A percentile compares a stretch with the other conserved stretches of the same genome.
Conservation (phyloP, 208 protist genomes). For the Acanthamoeba quina region DNA sequence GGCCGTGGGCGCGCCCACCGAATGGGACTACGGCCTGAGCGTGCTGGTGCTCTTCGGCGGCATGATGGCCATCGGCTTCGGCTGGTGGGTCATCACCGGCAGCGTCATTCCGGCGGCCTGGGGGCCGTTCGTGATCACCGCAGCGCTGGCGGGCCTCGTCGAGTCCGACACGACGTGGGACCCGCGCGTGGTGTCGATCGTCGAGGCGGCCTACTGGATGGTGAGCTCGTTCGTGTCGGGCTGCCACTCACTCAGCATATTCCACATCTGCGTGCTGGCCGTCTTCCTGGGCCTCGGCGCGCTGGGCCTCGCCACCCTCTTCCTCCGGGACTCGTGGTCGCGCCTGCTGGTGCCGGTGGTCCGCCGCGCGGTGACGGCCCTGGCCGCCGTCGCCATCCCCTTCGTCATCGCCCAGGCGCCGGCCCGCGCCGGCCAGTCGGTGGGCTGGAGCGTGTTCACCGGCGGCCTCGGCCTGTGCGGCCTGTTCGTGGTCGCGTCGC, state of each 20-base stretch:
- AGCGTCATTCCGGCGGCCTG: background rate
- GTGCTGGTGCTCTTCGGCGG: constrained; percentile 21
- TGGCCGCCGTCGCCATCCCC: background rate
- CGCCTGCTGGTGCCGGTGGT: background rate
- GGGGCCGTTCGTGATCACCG: constrained; percentile 37
- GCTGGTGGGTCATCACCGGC: constrained; percentile 52
- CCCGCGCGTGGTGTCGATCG: constrained; percentile 18
- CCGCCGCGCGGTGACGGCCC: background rate
- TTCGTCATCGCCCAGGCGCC: constrained; percentile 66
- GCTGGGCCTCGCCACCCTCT: background rate
- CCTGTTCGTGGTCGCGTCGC: background rate
- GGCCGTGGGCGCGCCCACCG: constrained; percentile 3
- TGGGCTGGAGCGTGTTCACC: constrained; percentile 9
- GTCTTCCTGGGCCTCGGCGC: constrained; percentile 4
- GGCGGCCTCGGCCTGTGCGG: constrained; percentile 10
- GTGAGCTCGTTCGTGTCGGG: constrained; percentile 27
- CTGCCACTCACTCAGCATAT: background rate
- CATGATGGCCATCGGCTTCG: background rate
- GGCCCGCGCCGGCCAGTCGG: background rate
- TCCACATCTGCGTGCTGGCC: background rate
- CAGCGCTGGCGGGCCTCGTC: background rate
- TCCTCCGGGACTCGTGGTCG: background rate
- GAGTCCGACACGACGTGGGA: constrained; percentile 12
- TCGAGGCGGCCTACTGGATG: constrained; percentile 50
- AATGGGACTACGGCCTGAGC: background rate